phyloP scores from a whole-genome alignment of 345 rosid genomes.

The Gossypium raimondii region DNA sequence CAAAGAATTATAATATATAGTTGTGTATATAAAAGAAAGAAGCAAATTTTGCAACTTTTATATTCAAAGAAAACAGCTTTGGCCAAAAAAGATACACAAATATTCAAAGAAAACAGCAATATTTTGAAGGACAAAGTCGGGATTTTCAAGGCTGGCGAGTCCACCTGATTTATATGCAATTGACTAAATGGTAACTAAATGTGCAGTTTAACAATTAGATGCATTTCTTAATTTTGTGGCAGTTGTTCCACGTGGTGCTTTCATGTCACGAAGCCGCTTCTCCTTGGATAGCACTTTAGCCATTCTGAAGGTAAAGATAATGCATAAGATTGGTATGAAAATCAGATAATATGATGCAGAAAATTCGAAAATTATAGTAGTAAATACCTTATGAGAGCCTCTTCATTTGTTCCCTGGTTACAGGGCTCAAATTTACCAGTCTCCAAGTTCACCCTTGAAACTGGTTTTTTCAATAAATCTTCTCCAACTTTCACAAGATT shows the following conservation, averaged over 20 bases:
- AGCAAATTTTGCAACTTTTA: no score
- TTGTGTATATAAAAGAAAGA: no score
- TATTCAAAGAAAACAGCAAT: no score
- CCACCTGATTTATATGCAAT: neutral
- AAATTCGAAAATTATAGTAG: neutral
- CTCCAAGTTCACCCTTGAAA: slow-evolving; percentile 43
- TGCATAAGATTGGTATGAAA: neutral
- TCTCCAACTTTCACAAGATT: slow-evolving; percentile 45
- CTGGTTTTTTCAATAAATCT: slow-evolving; percentile 44
- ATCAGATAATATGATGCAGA: neutral
- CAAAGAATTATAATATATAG: no score
- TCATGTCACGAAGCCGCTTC: slow-evolving; percentile 41
- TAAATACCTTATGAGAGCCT: slow-evolving; percentile 39
- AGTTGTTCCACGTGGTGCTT: slow-evolving; percentile 28
- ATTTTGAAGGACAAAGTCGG: neutral
- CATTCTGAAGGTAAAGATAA: slow-evolving; percentile 30
- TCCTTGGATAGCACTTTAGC: slow-evolving; percentile 58
- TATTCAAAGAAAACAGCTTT: neutral
- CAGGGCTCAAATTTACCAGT: slow-evolving; percentile 30
- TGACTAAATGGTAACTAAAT: neutral
- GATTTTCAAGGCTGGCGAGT: neutral
- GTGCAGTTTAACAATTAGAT: neutral
- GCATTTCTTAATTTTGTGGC: neutral
- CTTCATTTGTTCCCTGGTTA: slow-evolving; percentile 30
- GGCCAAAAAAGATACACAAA: no score